Evolutionary conservation across 495 filamentous ascomycete genomes (phyloP).

Genomic region (Penicillium robsamsonii): DNA sequence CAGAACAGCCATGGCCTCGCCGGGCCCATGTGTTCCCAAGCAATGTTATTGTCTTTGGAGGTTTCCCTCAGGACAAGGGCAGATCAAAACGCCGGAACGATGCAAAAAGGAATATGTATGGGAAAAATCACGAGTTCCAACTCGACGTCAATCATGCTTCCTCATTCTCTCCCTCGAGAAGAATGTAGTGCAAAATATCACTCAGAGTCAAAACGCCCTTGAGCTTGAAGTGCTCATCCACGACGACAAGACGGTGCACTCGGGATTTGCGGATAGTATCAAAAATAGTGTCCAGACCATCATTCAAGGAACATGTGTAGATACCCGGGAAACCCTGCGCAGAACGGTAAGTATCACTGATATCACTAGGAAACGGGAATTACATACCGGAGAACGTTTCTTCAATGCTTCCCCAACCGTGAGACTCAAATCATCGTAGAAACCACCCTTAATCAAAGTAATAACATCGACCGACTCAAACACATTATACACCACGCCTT

Average conservation of each 20-base stretch:
- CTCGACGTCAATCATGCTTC: conserved; percentile 31
- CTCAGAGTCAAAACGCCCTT: conserved; percentile 90
- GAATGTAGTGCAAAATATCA: conserved; percentile 93
- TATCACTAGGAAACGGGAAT: background rate
- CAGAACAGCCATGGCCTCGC: background rate
- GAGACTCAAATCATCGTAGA: conserved; percentile 84
- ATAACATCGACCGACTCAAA: conserved; percentile 99
- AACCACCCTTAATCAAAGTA: conserved; percentile 87
- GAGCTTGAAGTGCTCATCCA: conserved; percentile 81
- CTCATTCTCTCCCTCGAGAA: conserved; percentile 74
- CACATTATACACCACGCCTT: conserved; percentile 83
- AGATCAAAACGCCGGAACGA: conserved; percentile 36
- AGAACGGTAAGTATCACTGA: conserved; percentile 3
- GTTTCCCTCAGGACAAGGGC: conserved; percentile 10
- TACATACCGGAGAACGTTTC: conserved; percentile 71
- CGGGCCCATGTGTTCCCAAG: conserved; percentile 1
- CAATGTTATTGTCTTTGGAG: background rate
- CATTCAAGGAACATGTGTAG: conserved; percentile 90
- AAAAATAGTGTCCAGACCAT: conserved; percentile 92
- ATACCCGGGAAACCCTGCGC: conserved; percentile 86
- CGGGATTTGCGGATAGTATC: conserved; percentile 93
- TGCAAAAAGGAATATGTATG: conserved; percentile 38
- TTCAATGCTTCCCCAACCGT: conserved; percentile 87
- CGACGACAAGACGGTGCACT: conserved; percentile 88
- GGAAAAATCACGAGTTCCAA: background rate